Conservation (phyloP, 140 eudicot species). For the Senecio squalidus region DNA sequence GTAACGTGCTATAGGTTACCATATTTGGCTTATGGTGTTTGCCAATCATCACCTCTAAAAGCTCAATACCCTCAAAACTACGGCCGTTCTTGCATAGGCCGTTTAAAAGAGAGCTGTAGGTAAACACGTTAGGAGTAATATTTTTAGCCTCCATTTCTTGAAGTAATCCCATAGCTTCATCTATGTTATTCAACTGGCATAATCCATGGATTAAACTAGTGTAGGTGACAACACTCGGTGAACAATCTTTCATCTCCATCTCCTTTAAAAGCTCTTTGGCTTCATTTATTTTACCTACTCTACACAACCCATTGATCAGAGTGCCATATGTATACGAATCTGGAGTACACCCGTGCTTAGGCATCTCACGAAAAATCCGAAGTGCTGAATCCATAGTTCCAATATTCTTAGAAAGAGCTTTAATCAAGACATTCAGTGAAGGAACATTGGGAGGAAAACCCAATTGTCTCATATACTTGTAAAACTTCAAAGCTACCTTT, state of each 20-base stretch:
- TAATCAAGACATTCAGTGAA: constrained; percentile 78
- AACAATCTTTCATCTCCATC: constrained; percentile 67
- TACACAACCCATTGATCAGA: constrained; percentile 74
- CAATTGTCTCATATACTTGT: constrained; percentile 59
- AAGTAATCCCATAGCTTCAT: constrained; percentile 50
- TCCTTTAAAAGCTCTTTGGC: constrained; percentile 66
- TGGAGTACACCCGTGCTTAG: constrained; percentile 63
- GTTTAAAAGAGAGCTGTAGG: constrained; percentile 69
- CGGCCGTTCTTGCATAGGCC: constrained; percentile 69
- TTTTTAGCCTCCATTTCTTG: constrained; percentile 60
- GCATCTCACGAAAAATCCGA: constrained; percentile 76
- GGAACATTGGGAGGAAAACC: constrained; percentile 71
- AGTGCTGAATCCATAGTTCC: constrained; percentile 68
- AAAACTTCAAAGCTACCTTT: constrained; percentile 59
- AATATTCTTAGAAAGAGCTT: constrained; percentile 69
- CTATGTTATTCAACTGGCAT: constrained; percentile 50
- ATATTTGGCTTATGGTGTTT: constrained; percentile 56
- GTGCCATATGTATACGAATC: constrained; percentile 87
- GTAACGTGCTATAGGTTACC: constrained; percentile 72
- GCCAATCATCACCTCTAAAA: constrained; percentile 53
- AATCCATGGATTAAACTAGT: constrained; percentile 66
- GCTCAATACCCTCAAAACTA: constrained; percentile 51
- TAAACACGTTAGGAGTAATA: constrained; percentile 64
- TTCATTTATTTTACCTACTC: constrained; percentile 38
- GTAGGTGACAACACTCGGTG: constrained; percentile 76